Conservation (phyloP, 2,329 filamentous ascomycete genomes). For the Clonostachys chloroleuca region DNA sequence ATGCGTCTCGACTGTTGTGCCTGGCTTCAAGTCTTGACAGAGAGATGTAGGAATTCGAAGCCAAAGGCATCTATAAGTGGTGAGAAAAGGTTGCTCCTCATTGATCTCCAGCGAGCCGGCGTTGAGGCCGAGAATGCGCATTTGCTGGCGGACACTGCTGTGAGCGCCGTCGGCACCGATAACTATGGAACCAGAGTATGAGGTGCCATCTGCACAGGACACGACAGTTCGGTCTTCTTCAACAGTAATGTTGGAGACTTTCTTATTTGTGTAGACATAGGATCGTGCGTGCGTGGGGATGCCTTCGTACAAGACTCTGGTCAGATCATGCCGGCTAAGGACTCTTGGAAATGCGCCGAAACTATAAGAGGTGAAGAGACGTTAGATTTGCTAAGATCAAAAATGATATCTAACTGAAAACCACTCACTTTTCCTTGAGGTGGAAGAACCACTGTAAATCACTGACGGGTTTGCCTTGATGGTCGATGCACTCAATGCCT, state of each 20-base stretch:
- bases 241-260: not conserved
- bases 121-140: conserved; percentile 16
- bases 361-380: not conserved
- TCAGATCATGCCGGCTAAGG: not conserved
- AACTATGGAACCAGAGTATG: conserved; percentile 2
- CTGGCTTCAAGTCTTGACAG: not conserved
- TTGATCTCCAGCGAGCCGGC: conserved; percentile 9
- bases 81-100: conserved; percentile 18
- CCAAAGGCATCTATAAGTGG: conserved; percentile 25
- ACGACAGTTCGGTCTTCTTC: not conserved
- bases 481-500: conserved; percentile 12
- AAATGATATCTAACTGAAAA: no score
- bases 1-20: not conserved
- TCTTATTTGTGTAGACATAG: not conserved
- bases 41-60: conserved; percentile 15
- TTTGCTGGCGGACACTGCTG: conserved; percentile 9
- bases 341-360: not conserved
- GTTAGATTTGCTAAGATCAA: no score
- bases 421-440: conserved; percentile 14
- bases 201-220: not conserved
- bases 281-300: not conserved
- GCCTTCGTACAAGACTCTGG: not conserved
- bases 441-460: conserved; percentile 12
- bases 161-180: conserved; percentile 12
- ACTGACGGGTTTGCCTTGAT: conserved; percentile 15